Conservation (phyloP, 2,329 filamentous ascomycete species). For the Chalara sp. region DNA sequence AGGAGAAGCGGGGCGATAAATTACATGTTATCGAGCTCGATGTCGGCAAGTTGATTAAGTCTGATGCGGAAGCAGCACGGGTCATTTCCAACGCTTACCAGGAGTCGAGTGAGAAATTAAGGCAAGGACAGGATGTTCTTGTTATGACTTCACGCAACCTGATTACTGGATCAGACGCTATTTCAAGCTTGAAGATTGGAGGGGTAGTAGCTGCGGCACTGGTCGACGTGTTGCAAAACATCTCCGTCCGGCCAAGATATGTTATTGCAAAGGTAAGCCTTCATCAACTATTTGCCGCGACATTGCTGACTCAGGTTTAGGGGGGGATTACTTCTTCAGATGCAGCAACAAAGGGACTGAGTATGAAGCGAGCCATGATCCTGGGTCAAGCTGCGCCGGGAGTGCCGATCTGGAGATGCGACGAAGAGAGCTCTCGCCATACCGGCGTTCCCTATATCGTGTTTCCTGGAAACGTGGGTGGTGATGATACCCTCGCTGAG, state of each 20-base stretch:
- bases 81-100: too few relatives aligned
- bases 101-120: too few relatives aligned
- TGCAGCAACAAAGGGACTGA: slow-evolving; percentile 48
- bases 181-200: slow-evolving; percentile 47
- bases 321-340: slow-evolving; percentile 55
- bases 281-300: too few relatives aligned
- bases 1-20: slow-evolving; percentile 23
- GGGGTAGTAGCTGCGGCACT: slow-evolving; percentile 42
- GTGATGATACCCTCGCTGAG: slow-evolving; percentile 18
- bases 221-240: slow-evolving; percentile 39
- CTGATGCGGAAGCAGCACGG: too few relatives aligned
- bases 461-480: slow-evolving; percentile 52
- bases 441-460: slow-evolving; percentile 49
- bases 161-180: slow-evolving; percentile 40
- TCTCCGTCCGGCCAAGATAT: slow-evolving; percentile 45
- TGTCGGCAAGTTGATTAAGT: slow-evolving; percentile 37
- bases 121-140: slow-evolving; percentile 36
- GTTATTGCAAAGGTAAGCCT: too few relatives aligned
- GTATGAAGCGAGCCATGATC: slow-evolving; percentile 45
- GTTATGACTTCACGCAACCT: slow-evolving; percentile 53
- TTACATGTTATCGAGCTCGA: slow-evolving; percentile 35
- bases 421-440: slow-evolving; percentile 20
- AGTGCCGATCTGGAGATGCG: slow-evolving; percentile 52
- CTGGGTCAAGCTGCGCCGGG: slow-evolving; percentile 51
- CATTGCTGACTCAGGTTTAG: slow-evolving; percentile 39